Evolutionary conservation across 768 basidiomycete genomes (phyloP).

Genomic region (Pseudohyphozyma bogoriensis): DNA sequence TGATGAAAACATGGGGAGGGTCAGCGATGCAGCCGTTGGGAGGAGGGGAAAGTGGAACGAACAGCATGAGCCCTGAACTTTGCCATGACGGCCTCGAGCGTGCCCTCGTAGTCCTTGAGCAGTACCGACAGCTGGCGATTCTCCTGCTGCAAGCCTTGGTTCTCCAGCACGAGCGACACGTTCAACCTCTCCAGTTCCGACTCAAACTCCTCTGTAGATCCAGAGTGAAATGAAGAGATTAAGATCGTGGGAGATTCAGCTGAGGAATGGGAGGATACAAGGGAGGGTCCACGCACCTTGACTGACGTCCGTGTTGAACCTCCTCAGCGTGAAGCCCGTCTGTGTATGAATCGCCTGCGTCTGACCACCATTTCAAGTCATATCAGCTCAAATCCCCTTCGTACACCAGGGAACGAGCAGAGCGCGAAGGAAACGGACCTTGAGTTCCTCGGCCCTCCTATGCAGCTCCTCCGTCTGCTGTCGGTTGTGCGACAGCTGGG

Average conservation of each 20-base stretch:
- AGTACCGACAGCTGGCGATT: conserved; percentile 84
- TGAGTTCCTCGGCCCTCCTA: conserved; percentile 58
- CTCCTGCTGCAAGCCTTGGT: conserved; percentile 81
- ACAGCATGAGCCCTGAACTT: conserved; percentile 90
- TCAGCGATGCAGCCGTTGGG: not conserved
- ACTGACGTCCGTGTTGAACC: conserved; percentile 78
- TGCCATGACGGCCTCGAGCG: conserved; percentile 90
- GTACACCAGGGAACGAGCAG: not conserved
- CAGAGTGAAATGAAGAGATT: not conserved
- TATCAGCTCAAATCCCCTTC: not conserved
- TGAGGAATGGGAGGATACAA: not conserved
- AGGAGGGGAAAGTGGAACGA: conserved; percentile 36
- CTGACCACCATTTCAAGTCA: conserved; percentile 39
- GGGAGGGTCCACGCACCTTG: conserved; percentile 49
- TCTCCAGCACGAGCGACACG: conserved; percentile 83
- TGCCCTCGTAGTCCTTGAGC: conserved; percentile 87
- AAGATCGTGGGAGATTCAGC: not conserved
- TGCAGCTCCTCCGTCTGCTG: conserved; percentile 61
- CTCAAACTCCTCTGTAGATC: conserved; percentile 65
- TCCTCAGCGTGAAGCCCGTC: conserved; percentile 65
- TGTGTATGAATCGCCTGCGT: conserved; percentile 62
- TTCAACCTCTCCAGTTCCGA: conserved; percentile 84
- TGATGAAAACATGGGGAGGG: not conserved
- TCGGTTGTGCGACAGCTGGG: conserved; percentile 72
- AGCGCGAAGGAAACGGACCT: conserved; percentile 53